Percentiles rank a stretch among this genome's conserved stretches.
These are phyloP conservation scores for Euphrasia arctica DNA, from an alignment of 305 asterid genomes.

Conservation along the genomic window DNA sequence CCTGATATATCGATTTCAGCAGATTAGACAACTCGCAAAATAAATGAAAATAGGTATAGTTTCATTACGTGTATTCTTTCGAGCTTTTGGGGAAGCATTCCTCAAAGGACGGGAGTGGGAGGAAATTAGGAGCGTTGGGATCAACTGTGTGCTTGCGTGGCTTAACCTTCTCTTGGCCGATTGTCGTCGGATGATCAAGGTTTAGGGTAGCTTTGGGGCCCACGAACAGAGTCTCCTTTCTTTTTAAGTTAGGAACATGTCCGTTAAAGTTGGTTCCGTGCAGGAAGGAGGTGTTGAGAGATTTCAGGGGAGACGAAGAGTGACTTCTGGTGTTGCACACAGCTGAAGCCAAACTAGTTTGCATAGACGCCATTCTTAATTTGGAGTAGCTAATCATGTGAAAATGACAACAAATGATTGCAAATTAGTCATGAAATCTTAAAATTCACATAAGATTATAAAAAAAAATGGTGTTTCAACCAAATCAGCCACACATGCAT, in stretches of 20 bases:
- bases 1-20: constrained; percentile 45
- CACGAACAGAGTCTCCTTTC: constrained; percentile 37
- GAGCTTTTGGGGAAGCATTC: constrained; percentile 96
- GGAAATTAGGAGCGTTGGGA: constrained; percentile 87
- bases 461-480: too few relatives aligned
- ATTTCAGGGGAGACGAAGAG: constrained; percentile 40
- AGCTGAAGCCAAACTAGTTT: constrained; percentile 63
- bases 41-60: not conserved
- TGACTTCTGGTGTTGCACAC: constrained; percentile 53
- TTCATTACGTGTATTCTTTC: constrained; percentile 61
- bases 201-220: constrained; percentile 68
- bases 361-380: constrained; percentile 63
- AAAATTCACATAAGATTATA: too few relatives aligned
- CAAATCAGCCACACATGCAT: too few relatives aligned
- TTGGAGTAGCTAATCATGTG: constrained; percentile 3
- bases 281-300: constrained; percentile 47
- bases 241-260: constrained; percentile 28
- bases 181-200: constrained; percentile 54
- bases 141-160: constrained; percentile 79
- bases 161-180: constrained; percentile 47
- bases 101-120: constrained; percentile 87
- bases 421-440: constrained; percentile 1
- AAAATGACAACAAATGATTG: constrained; percentile 12
- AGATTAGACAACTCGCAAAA: constrained; percentile 14
- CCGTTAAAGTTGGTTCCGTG: constrained; percentile 49